Evolutionary conservation across 768 basidiomycete species (phyloP), one percentile per base, ranked within the genome.

Genomic region (Grammothele lineata): DNA sequence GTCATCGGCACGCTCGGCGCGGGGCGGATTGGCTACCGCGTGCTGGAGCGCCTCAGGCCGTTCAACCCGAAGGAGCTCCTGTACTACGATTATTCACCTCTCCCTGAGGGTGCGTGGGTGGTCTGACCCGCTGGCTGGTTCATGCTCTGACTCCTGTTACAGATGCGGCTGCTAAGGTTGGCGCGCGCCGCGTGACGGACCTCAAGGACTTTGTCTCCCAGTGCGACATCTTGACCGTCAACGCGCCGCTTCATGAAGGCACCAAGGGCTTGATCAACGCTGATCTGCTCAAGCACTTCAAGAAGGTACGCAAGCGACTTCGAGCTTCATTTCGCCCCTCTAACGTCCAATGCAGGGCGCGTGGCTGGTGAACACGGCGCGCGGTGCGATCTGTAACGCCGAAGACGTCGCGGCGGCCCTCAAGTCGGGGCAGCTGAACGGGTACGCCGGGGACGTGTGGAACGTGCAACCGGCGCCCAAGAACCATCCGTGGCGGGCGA

Each of bases 311-410:
- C n/a, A 21, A 1, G 4, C 14, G 6, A 26, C 41, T 18, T 43
- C 15, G 9, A 24, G 12, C 11, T 18, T 23, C 15, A 7, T 3
- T 36, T 22, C 5, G 34, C 37, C 34, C 8, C 22, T 18, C 4
- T 14, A 14, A 30, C 27, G 27, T 7, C 14, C 27, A 30, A n/a
- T 30, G 4, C 24, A 51, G 55, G 92, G 90, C 38, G 79, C 91
- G 10, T 92, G 86, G 85, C 79, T 94, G 57, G 84, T 95, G 61
- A 95, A 95, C 77, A 92, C 90, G 21, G 89, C 89, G 42, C 88
- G 91, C 57, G 92, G 92, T 38, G 92, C 92, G 32, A 92, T 95
- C 59, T 90, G 87, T 62, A 82, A 89, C 67, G 80, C 81, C 51
- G 81, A 90, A 49, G 89, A 80, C 38, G 84, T 94, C 50, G 82